Percentiles rank a stretch among this genome's conserved stretches.
Evolutionary conservation across 1,284 basidiomycete species (phyloP).

Genomic region (Anthracocystis walkeri): DNA sequence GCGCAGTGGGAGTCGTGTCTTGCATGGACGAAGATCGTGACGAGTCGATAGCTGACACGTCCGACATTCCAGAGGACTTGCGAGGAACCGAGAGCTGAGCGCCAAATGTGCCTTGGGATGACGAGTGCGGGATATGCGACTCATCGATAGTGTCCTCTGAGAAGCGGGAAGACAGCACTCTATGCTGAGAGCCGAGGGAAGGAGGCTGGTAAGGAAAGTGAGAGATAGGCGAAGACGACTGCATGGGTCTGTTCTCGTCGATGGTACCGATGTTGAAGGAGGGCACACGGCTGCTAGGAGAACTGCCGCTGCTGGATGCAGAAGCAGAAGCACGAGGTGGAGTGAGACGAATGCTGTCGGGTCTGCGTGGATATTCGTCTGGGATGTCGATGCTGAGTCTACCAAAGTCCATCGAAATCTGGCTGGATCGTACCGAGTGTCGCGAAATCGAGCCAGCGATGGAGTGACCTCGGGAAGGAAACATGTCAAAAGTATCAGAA

Average conservation of each 20-base stretch:
- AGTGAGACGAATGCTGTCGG: slow-evolving; percentile 32
- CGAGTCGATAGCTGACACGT: slow-evolving; percentile 5
- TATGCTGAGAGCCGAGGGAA: slow-evolving; percentile 8
- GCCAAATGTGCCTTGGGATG: slow-evolving; percentile 34
- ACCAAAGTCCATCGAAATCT: slow-evolving; percentile 33
- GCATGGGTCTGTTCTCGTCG: slow-evolving; percentile 28
- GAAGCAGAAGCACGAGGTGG: slow-evolving; percentile 31
- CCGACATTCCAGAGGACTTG: slow-evolving; percentile 20
- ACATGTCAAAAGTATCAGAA: slow-evolving; percentile 7
- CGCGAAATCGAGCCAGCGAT: slow-evolving; percentile 23
- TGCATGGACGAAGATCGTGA: slow-evolving; percentile 28
- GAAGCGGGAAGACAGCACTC: slow-evolving; percentile 31
- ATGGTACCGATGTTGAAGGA: slow-evolving; percentile 44
- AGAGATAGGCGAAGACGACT: slow-evolving; percentile 28
- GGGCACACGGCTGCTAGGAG: slow-evolving; percentile 29
- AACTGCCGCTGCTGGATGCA: slow-evolving; percentile 20
- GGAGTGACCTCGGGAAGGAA: slow-evolving; percentile 2
- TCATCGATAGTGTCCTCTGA: slow-evolving; percentile 50
- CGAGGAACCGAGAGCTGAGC: slow-evolving; percentile 14
- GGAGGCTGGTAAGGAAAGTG: slow-evolving; percentile 29
- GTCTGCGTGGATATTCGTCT: slow-evolving; percentile 38
- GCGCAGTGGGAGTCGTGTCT: slow-evolving; percentile 2
- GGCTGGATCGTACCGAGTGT: slow-evolving; percentile 26
- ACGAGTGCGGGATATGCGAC: slow-evolving; percentile 19
- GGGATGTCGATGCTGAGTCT: slow-evolving; percentile 46